Evolutionary conservation across 768 basidiomycete species (phyloP), one percentile per base, ranked within the genome.

Genomic region (Suillus variegatus): DNA sequence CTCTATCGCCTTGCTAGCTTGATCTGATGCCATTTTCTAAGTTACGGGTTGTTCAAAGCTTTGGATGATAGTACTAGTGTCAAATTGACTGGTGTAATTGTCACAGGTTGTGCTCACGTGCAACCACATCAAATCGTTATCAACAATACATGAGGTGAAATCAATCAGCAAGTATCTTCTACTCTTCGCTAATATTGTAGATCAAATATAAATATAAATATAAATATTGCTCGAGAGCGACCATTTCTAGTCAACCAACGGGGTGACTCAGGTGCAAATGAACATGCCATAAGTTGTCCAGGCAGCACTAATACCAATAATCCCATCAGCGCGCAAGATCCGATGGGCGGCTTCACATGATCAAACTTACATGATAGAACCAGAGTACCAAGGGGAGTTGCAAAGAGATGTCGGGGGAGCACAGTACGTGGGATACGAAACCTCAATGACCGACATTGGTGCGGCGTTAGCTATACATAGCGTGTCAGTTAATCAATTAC

Each of bases 361-460:
- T 65, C 57, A 63, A 49, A 80, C 85, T 52, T 68, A 89, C 87
- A 93, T 72, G 73, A 94, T 92, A 63, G 91, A 82, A 65, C 93
- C 93, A 18, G 89, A 88, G 75, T 92, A 93, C 92, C 93, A 94
- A 66, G 93, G 87, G 38, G 91, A 89, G 81, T 93, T 92, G 81
- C 91, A 93, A 60, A 87, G 77, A 2, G 91, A 88, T 16, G 91
- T 94, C 65, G 95, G 77, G 41, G 88, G 87, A 16, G 88, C 90
- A 69, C 94, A 92, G 76, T 95, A 90, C 13, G 85, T 80, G 16
- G 93, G 94, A 75, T 94, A 94, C 1, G 93, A 84, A n/a, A 95
- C 78, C 77, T 95, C 94, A 58, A 92, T 90, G 63, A 95, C 87
- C 79, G 95, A 78, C 82, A 94, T 85, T 13, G 94, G 93, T 13